A percentile compares a stretch with the other conserved stretches of the same genome.
phyloP scores from a whole-genome alignment of 495 filamentous ascomycete genomes.

The Xylaria grammica region DNA sequence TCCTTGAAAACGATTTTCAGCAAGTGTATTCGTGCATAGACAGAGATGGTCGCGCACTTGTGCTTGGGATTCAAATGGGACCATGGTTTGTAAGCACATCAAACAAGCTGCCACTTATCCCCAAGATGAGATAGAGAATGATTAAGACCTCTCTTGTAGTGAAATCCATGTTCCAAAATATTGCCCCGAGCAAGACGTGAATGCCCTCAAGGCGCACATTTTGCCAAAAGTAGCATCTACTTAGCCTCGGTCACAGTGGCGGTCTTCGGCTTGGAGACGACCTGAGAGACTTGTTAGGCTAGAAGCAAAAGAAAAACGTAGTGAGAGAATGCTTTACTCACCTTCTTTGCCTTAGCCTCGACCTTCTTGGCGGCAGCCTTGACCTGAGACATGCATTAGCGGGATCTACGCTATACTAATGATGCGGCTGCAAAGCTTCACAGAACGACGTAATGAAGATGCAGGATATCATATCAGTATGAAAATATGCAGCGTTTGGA shows the following conservation, averaged over 20 bases:
- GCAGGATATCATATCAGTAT: not conserved
- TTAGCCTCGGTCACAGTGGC: not conserved
- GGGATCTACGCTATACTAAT: not conserved
- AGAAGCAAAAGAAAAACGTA: not conserved
- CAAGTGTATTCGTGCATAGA: not conserved
- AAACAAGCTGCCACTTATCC: slow-evolving; percentile 7
- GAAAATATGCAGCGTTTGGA: not conserved
- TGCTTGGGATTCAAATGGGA: slow-evolving; percentile 7
- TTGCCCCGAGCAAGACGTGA: not conserved
- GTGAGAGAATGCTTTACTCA: not conserved
- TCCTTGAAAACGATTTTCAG: not conserved
- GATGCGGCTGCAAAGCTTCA: slow-evolving; percentile 12
- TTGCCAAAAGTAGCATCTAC: not conserved
- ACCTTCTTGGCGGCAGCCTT: slow-evolving; percentile 55
- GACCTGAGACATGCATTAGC: slow-evolving; percentile 45
- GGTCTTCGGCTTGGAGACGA: slow-evolving; percentile 37
- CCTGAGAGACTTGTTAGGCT: slow-evolving; percentile 36
- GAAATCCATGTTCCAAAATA: not conserved
- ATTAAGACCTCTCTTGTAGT: not conserved
- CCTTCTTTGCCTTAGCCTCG: slow-evolving; percentile 30
- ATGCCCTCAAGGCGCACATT: not conserved
- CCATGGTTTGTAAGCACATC: slow-evolving; percentile 5
- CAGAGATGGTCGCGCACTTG: not conserved
- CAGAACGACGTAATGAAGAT: not conserved
- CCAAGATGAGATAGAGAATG: not conserved